Conservation (phyloP, 768 basidiomycete genomes). For the Dendrothele bispora region DNA sequence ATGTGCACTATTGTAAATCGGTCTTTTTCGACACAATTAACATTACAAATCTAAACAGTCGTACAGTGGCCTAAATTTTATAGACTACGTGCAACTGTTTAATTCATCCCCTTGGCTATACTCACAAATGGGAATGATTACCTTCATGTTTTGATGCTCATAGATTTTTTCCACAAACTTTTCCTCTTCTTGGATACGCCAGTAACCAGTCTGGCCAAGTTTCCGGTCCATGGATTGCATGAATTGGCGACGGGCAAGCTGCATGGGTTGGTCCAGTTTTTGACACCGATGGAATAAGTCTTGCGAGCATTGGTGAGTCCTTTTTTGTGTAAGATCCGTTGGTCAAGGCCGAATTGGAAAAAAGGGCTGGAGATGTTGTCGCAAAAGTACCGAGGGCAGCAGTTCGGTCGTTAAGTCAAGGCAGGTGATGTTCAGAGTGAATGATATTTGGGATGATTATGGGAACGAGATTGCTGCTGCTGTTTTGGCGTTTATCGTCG, state of each 20-base stretch:
- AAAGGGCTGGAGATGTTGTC: constrained; percentile 7
- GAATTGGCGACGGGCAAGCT: constrained; percentile 13
- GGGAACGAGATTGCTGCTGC: constrained; percentile 16
- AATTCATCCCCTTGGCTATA: no score
- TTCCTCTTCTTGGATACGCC: constrained; percentile 15
- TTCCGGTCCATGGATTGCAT: constrained; percentile 5
- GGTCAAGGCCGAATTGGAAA: constrained; percentile 17
- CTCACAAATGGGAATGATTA: no score
- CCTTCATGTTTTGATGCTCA: no score
- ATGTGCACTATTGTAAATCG: no score
- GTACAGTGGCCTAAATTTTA: no score
- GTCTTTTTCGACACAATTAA: no score
- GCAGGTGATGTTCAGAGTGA: constrained; percentile 55
- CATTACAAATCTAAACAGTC: no score
- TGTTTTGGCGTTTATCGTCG: constrained; percentile 18
- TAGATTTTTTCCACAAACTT: constrained; percentile 15
- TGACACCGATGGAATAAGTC: constrained; percentile 7
- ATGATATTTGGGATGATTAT: constrained; percentile 65
- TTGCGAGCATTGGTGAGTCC: constrained; percentile 13
- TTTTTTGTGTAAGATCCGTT: constrained; percentile 11
- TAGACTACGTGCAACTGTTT: no score
- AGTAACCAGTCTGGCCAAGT: constrained; percentile 10
- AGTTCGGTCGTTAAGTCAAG: no score
- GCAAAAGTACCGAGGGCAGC: constrained; percentile 11
- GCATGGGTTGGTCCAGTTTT: neutral